These are phyloP conservation scores for Sanchytrium tribonematis DNA, from an alignment of 371 early-diverging fungal species.

Conservation along the genomic window DNA sequence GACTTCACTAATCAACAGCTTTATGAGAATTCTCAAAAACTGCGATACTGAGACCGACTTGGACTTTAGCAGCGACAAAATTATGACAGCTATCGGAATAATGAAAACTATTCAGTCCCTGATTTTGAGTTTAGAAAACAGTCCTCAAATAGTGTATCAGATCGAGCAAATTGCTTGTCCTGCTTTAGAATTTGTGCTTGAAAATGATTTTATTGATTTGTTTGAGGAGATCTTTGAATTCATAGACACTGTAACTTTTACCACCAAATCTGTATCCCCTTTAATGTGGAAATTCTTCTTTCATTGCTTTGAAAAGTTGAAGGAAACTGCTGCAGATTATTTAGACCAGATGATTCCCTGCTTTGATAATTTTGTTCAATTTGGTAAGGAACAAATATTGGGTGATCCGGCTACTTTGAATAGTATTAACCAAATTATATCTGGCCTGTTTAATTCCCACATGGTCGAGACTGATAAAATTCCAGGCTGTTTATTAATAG, in stretches of 20 bases:
- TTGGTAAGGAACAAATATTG: too few species aligned
- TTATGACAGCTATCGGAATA: slow-evolving; percentile 51
- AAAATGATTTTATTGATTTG: slow-evolving; percentile 38
- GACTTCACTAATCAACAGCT: slow-evolving; percentile 2
- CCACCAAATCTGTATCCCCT: slow-evolving; percentile 41
- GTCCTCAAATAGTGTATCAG: slow-evolving; percentile 28
- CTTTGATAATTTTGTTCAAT: too few species aligned
- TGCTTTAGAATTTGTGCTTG: slow-evolving; percentile 34
- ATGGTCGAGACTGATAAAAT: too few species aligned
- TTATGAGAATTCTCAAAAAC: background rate
- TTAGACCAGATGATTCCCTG: background rate
- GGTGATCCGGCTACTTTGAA: too few species aligned
- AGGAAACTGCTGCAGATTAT: background rate
- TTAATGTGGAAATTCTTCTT: slow-evolving; percentile 36
- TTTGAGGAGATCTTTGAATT: slow-evolving; percentile 63
- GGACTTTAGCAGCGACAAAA: slow-evolving; percentile 30
- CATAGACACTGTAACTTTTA: slow-evolving; percentile 50
- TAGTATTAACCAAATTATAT: too few species aligned
- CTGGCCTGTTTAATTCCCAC: too few species aligned
- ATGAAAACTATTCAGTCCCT: slow-evolving; percentile 63
- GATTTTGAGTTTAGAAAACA: slow-evolving; percentile 19
- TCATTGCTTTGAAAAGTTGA: background rate
- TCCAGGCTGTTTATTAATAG: too few species aligned
- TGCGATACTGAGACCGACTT: slow-evolving; percentile 24
- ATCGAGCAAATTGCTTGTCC: slow-evolving; percentile 43